These are phyloP conservation scores for Ammopiptanthus mongolicus DNA, from an alignment of 306 rosid genomes.

Conservation along the genomic window DNA sequence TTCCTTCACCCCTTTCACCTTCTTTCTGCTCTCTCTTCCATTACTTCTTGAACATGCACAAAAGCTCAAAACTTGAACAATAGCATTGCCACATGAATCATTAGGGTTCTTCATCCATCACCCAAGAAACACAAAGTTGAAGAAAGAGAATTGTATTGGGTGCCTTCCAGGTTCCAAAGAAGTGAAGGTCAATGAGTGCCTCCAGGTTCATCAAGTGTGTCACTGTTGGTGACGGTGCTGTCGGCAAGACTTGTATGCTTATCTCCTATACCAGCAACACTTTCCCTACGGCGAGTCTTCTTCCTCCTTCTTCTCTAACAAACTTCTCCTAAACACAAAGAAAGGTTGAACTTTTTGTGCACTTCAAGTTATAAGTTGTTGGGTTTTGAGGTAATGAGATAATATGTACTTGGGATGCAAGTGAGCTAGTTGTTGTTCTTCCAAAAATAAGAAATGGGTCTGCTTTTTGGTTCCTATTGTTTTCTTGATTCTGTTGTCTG, in stretches of 20 bases:
- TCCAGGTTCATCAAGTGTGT: conserved; percentile 95
- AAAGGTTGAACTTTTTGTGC: conserved; percentile 6
- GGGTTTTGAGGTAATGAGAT: conserved; percentile 15
- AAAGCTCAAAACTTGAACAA: conserved; percentile 13
- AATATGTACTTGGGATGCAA: too few species aligned
- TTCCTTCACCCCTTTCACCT: neutral
- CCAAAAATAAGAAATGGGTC: conserved; percentile 5
- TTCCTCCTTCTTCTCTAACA: conserved; percentile 10
- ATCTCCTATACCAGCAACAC: conserved; percentile 98
- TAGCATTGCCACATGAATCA: conserved; percentile 22
- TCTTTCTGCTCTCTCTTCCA: neutral
- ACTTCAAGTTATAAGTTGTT: neutral
- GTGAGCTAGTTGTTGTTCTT: neutral
- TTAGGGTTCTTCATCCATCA: conserved; percentile 25
- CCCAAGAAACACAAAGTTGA: conserved; percentile 11
- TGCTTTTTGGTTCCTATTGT: neutral
- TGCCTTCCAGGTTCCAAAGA: neutral
- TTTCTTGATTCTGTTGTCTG: conserved; percentile 15
- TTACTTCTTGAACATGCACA: conserved; percentile 28
- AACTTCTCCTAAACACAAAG: neutral
- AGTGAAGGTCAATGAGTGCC: conserved; percentile 58
- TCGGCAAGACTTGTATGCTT: conserved; percentile 98
- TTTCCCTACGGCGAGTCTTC: conserved; percentile 72
- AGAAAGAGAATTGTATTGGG: neutral
- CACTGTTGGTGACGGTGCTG: conserved; percentile 95